These are phyloP conservation scores for Aechmea fasciata DNA, from an alignment of 176 grass and related monocot species.

Conservation along the genomic window DNA sequence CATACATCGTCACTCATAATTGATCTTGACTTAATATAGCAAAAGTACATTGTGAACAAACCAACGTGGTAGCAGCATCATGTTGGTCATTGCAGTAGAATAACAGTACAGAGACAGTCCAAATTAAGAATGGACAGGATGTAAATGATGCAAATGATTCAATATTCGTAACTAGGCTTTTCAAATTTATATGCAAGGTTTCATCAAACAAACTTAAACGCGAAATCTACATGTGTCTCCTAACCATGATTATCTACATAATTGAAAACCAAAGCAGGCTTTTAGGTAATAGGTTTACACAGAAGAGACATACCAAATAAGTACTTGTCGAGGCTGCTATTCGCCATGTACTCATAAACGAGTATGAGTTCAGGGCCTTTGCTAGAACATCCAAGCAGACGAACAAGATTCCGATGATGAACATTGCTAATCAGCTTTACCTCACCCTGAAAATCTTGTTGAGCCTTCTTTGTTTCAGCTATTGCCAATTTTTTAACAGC, in stretches of 20 bases:
- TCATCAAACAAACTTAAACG: background rate
- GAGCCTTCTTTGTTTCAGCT: conserved; percentile 36
- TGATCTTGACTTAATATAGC: no score
- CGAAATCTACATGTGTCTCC: background rate
- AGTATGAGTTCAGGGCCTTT: conserved; percentile 56
- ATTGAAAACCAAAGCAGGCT: conserved; percentile 21
- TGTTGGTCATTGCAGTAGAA: no score
- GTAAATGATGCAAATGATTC: background rate
- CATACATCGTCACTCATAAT: no score
- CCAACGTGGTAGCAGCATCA: no score
- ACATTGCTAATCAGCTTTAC: conserved; percentile 90
- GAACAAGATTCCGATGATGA: conserved; percentile 71
- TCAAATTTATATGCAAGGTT: no score
- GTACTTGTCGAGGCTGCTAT: conserved; percentile 79
- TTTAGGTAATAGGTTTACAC: background rate
- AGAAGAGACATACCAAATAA: conserved; percentile 48
- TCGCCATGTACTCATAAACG: conserved; percentile 93
- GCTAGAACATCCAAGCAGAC: conserved; percentile 68
- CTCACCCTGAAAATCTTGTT: conserved; percentile 60
- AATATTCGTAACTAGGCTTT: no score
- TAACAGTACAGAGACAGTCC: no score
- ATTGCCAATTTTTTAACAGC: conserved; percentile 62
- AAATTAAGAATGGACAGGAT: no score
- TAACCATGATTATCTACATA: background rate
- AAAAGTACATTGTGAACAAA: no score